Conservation (phyloP, 2,329 filamentous ascomycete species). For the Colletotrichum sp. region DNA sequence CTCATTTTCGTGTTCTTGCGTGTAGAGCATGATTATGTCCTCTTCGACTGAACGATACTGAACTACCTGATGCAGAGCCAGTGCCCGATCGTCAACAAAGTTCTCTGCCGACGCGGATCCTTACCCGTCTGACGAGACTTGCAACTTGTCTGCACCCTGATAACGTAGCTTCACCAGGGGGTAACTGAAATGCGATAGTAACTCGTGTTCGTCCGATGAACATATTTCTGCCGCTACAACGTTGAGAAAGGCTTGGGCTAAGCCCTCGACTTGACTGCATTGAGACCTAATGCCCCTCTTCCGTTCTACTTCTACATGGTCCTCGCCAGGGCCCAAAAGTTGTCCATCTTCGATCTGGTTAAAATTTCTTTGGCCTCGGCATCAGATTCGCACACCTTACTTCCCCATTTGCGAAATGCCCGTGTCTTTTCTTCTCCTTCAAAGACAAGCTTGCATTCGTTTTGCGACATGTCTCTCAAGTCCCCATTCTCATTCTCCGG, state of each 20-base stretch:
- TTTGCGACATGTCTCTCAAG: conserved; percentile 80
- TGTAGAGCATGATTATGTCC: neutral
- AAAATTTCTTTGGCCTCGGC: conserved; percentile 84
- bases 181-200: neutral
- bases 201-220: neutral
- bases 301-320: conserved; percentile 36
- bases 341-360: conserved; percentile 86
- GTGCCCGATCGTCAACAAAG: neutral
- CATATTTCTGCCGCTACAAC: neutral
- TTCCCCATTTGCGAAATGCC: conserved; percentile 86
- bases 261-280: neutral
- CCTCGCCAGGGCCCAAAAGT: conserved; percentile 92
- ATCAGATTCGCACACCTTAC: conserved; percentile 92
- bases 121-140: neutral
- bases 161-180: neutral
- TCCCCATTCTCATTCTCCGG: conserved; percentile 79
- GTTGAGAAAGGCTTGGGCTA: neutral
- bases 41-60: neutral
- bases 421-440: conserved; percentile 86
- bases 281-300: neutral
- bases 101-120: neutral
- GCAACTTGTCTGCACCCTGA: neutral
- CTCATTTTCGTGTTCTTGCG: neutral
- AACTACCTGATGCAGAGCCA: neutral
- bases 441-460: conserved; percentile 85